Evolutionary conservation across 2,329 filamentous ascomycete species (phyloP).

Genomic region (Atkinsonella texensis): DNA sequence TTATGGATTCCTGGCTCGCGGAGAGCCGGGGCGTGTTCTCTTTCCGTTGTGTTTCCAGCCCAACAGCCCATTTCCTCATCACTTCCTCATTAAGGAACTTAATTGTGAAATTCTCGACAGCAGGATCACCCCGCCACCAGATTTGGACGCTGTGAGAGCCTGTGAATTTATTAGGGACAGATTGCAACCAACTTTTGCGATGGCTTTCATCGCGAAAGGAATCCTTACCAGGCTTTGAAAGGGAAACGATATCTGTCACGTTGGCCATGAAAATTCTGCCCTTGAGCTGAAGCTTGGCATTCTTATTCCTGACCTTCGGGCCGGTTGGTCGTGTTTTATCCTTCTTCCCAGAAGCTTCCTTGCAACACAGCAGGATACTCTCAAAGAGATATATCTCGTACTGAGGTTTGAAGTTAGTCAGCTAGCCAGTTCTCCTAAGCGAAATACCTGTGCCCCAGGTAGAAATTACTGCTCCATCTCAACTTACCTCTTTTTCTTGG

Average conservation of each 20-base stretch:
- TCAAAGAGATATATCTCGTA: constrained; percentile 98
- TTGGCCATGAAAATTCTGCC: constrained; percentile 99
- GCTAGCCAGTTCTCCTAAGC: neutral
- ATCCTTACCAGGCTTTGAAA: constrained; percentile 70
- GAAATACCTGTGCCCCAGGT: neutral
- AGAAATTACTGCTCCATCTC: constrained; percentile 1
- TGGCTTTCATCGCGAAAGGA: constrained; percentile 49
- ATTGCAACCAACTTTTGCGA: neutral
- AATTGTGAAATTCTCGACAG: constrained; percentile 92
- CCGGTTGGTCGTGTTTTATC: constrained; percentile 45
- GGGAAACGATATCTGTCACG: constrained; percentile 83
- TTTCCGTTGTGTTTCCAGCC: constrained; percentile 67
- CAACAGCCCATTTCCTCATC: constrained; percentile 83
- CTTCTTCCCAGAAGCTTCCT: constrained; percentile 74
- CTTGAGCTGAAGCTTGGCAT: constrained; percentile 83
- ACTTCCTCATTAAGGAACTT: constrained; percentile 83
- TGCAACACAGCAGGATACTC: constrained; percentile 90
- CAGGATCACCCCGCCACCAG: constrained; percentile 95
- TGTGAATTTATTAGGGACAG: constrained; percentile 26
- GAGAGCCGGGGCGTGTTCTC: constrained; percentile 39
- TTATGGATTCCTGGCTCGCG: constrained; percentile 34
- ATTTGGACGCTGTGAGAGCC: constrained; percentile 93
- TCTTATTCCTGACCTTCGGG: constrained; percentile 50
- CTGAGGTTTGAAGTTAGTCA: constrained; percentile 29
- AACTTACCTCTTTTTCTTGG: constrained; percentile 73